Percentiles rank a stretch among this genome's conserved stretches.
Evolutionary conservation across 768 basidiomycete genomes (phyloP).

Genomic region (Hygrocybe coccinea): DNA sequence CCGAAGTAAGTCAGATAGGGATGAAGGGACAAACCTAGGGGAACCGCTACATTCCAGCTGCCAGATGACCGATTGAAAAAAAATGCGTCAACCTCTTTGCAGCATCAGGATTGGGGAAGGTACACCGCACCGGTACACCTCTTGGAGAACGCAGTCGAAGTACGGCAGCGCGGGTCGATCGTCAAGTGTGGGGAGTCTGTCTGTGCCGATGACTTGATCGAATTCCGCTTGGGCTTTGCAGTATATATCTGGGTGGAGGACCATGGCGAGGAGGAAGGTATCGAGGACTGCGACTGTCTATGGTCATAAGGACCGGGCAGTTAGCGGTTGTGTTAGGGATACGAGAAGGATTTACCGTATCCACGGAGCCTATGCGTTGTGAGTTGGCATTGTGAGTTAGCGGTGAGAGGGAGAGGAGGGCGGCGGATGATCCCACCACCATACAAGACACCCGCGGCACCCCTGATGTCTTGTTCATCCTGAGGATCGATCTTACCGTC

Average conservation of each 20-base stretch:
- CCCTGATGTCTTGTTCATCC: constrained; percentile 52
- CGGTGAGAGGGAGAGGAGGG: neutral
- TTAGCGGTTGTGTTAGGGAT: constrained; percentile 3
- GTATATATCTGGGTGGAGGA: constrained; percentile 47
- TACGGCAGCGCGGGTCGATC: constrained; percentile 45
- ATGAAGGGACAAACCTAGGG: constrained; percentile 28
- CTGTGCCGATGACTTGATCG: constrained; percentile 41
- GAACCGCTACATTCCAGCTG: constrained; percentile 48
- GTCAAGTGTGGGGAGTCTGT: constrained; percentile 44
- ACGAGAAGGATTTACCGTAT: constrained; percentile 28
- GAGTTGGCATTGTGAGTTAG: neutral
- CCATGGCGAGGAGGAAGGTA: constrained; percentile 51
- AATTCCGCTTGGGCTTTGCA: constrained; percentile 48
- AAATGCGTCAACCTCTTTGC: neutral
- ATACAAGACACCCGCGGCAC: constrained; percentile 50
- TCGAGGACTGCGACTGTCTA: constrained; percentile 50
- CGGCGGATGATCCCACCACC: constrained; percentile 32
- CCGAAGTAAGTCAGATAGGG: too few species aligned
- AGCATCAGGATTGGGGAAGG: too few species aligned
- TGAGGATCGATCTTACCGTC: constrained; percentile 34
- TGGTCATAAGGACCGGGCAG: neutral
- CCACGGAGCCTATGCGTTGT: constrained; percentile 33
- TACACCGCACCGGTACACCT: constrained; percentile 42
- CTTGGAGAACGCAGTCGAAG: constrained; percentile 44
- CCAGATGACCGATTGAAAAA: constrained; percentile 1